phyloP scores from a whole-genome alignment of 129 eudicot species.

The Pseudognaphalium luteoalbum region DNA sequence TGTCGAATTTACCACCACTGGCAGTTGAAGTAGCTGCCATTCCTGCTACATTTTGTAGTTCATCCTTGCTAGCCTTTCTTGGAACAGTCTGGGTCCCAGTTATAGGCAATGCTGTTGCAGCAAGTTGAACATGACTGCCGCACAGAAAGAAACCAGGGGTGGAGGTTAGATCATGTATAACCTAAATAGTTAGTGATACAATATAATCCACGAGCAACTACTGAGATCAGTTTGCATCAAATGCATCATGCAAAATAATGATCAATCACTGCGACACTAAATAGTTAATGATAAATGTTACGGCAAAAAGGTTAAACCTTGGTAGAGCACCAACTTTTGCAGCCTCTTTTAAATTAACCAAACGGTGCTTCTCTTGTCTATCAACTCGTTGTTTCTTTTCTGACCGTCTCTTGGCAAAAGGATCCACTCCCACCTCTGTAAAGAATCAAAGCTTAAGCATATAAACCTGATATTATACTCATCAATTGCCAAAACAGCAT shows the following conservation, averaged over 20 bases:
- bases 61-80: conserved; percentile 75
- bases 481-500: background rate
- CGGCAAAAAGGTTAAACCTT: conserved; percentile 44
- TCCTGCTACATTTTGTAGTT: conserved; percentile 86
- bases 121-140: conserved; percentile 89
- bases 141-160: background rate
- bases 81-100: conserved; percentile 81
- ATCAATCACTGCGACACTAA: background rate
- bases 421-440: conserved; percentile 92
- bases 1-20: conserved; percentile 96
- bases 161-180: background rate
- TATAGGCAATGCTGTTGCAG: conserved; percentile 88
- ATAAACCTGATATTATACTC: background rate
- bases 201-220: background rate
- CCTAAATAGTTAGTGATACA: no score
- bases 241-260: background rate
- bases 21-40: conserved; percentile 98
- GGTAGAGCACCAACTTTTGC: conserved; percentile 90
- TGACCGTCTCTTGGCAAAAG: conserved; percentile 82
- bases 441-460: background rate
- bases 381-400: conserved; percentile 85
- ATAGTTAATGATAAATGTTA: background rate
- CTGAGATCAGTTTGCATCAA: background rate
- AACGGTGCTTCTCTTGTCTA: conserved; percentile 79
- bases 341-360: conserved; percentile 75